These are phyloP conservation scores for Neospermospora avenae DNA, from an alignment of 2,329 filamentous ascomycete genomes.

Conservation along the genomic window DNA sequence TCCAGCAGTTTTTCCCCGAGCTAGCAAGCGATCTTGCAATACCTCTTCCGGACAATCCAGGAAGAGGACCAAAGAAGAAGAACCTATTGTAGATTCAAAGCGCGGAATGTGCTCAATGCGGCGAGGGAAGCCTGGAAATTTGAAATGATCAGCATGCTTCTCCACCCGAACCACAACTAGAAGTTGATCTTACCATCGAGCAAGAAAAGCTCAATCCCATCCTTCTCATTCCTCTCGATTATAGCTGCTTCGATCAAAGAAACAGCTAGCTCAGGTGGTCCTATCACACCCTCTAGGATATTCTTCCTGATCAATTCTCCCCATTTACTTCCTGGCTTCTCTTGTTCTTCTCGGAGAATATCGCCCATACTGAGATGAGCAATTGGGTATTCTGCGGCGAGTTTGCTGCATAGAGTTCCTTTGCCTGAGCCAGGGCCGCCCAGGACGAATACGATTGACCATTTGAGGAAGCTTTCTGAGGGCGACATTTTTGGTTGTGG, in stretches of 20 bases:
- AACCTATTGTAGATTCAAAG: not conserved
- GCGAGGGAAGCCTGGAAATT: conserved; percentile 8
- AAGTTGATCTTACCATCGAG: not conserved
- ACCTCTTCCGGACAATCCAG: conserved; percentile 7
- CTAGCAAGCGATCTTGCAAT: not conserved
- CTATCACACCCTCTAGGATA: conserved; percentile 1
- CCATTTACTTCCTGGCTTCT: not conserved
- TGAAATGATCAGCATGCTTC: not conserved
- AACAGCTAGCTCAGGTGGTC: conserved; percentile 3
- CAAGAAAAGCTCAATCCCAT: not conserved
- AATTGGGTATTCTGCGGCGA: conserved; percentile 22
- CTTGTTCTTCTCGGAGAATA: conserved; percentile 16
- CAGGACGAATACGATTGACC: conserved; percentile 8
- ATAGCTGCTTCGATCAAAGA: not conserved
- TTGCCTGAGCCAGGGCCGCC: conserved; percentile 36
- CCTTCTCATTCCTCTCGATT: not conserved
- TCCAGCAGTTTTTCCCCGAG: not conserved
- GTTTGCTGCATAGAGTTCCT: conserved; percentile 33
- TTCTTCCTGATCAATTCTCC: conserved; percentile 2
- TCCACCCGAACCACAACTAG: not conserved
- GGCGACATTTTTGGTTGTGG: not conserved
- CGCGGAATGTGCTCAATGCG: not conserved
- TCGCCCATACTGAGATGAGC: conserved; percentile 34
- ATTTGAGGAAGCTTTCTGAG: not conserved
- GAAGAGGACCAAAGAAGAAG: not conserved